A percentile compares a stretch with the other conserved stretches of the same genome.
phyloP scores from a whole-genome alignment of 345 rosid species.

The Lenwebbia sp. region DNA sequence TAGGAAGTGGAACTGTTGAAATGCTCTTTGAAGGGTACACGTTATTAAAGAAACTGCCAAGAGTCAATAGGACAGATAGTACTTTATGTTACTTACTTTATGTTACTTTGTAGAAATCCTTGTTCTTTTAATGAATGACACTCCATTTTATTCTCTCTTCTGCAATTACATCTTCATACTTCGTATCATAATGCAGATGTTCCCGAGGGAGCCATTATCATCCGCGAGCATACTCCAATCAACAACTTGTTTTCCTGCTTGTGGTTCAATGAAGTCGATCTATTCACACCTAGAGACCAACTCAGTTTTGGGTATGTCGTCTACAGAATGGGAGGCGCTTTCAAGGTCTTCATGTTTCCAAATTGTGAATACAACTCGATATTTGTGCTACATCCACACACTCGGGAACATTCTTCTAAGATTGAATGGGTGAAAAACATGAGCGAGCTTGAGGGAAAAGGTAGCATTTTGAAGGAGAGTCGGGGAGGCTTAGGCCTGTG shows the following conservation, averaged over 20 bases:
- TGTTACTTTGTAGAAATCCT: not conserved
- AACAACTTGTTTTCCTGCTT: slow-evolving; percentile 81
- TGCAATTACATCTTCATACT: not conserved
- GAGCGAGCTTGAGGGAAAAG: slow-evolving; percentile 63
- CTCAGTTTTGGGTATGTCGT: slow-evolving; percentile 87
- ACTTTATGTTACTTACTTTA: not conserved
- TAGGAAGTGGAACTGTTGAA: not conserved
- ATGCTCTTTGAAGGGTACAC: not conserved
- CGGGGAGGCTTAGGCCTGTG: slow-evolving; percentile 90
- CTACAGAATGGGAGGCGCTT: slow-evolving; percentile 51
- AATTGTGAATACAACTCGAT: slow-evolving; percentile 91
- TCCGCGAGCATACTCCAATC: slow-evolving; percentile 74
- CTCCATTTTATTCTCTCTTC: not conserved
- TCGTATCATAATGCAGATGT: slow-evolving; percentile 53
- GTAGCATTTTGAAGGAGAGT: slow-evolving; percentile 72
- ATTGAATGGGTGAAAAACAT: slow-evolving; percentile 89
- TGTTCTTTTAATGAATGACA: not conserved
- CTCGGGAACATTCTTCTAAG: slow-evolving; percentile 90
- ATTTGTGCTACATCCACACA: slow-evolving; percentile 80
- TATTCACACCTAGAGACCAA: slow-evolving; percentile 97
- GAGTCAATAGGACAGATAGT: not conserved
- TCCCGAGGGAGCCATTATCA: slow-evolving; percentile 93
- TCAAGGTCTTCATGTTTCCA: slow-evolving; percentile 81
- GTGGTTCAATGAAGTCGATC: slow-evolving; percentile 98
- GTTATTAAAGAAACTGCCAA: not conserved